Percentiles rank a stretch among this genome's conserved stretches.
Evolutionary conservation across 306 rosid genomes (phyloP).

Genomic region (Gynostemma pentaphyllum): DNA sequence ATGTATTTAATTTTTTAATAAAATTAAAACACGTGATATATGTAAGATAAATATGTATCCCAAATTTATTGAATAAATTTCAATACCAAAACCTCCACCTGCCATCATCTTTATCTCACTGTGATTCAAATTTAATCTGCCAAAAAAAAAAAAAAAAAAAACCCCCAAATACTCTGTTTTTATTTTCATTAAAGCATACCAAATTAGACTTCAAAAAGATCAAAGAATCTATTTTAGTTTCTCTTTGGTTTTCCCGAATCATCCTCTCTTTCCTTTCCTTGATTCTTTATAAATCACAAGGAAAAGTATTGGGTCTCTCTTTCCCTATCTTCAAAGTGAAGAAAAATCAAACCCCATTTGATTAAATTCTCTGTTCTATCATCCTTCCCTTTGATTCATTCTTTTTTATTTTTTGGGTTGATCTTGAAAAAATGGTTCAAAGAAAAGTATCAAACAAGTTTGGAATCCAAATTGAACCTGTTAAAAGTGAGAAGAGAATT

Average conservation of each 20-base stretch:
- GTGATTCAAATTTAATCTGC: background rate
- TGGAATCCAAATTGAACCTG: slow-evolving; percentile 55
- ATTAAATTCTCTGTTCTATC: background rate
- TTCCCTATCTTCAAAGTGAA: slow-evolving; percentile 23
- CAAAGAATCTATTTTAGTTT: background rate
- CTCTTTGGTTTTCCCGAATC: slow-evolving; percentile 8
- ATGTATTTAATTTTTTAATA: too few species aligned
- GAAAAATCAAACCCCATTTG: slow-evolving; percentile 12
- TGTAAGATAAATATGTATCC: too few species aligned
- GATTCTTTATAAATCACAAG: background rate
- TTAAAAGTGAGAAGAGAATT: slow-evolving; percentile 38
- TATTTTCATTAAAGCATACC: background rate
- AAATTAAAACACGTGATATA: too few species aligned
- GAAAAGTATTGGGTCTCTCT: background rate
- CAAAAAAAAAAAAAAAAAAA: background rate
- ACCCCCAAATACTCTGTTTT: background rate
- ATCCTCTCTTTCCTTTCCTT: background rate
- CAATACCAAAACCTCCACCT: too few species aligned
- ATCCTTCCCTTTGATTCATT: too few species aligned
- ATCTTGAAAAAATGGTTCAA: slow-evolving; percentile 61
- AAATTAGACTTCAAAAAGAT: background rate
- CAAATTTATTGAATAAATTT: too few species aligned
- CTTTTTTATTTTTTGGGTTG: slow-evolving; percentile 19
- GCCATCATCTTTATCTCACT: background rate
- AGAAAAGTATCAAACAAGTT: slow-evolving; percentile 48